Percentiles rank a stretch among this genome's conserved stretches.
Evolutionary conservation across 2,329 filamentous ascomycete species (phyloP).

Genomic region (Ceratocystiopsis sp.): DNA sequence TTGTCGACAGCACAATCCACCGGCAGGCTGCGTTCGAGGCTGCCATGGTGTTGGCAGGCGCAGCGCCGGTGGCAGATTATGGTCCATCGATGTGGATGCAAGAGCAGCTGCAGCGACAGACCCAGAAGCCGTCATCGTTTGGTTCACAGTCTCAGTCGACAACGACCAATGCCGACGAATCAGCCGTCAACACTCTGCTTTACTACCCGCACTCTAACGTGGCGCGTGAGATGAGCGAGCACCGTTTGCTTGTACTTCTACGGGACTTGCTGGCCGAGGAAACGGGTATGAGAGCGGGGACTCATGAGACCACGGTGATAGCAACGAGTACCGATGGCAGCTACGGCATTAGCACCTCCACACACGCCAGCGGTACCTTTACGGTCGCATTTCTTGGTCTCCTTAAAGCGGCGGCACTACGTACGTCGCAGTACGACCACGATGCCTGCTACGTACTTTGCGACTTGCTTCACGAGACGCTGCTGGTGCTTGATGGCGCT

Average conservation of each 20-base stretch:
- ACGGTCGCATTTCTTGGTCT: conserved; percentile 18
- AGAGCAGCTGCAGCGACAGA: conserved; percentile 4
- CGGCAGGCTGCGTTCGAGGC: conserved; percentile 43
- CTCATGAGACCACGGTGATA: no score
- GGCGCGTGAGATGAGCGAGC: conserved; percentile 72
- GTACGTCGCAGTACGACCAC: conserved; percentile 66
- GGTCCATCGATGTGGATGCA: conserved; percentile 2
- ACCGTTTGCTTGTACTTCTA: conserved; percentile 65
- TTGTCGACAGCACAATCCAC: conserved; percentile 72
- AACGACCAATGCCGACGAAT: conserved; percentile 15
- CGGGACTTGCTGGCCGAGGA: conserved; percentile 50
- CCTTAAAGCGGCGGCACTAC: conserved; percentile 56
- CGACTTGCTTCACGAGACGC: conserved; percentile 72
- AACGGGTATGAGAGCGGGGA: no score
- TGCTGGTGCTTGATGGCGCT: conserved; percentile 39
- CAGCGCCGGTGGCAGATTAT: conserved; percentile 16
- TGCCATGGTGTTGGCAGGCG: conserved; percentile 17
- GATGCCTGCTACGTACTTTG: conserved; percentile 78
- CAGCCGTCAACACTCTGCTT: no score
- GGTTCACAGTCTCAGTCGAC: conserved; percentile 7
- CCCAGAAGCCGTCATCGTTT: not conserved
- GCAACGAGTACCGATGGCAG: no score
- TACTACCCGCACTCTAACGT: conserved; percentile 31
- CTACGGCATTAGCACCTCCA: no score
- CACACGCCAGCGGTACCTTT: no score